phyloP scores from a whole-genome alignment of 768 basidiomycete genomes.

The Suillus fuscotomentosus region DNA sequence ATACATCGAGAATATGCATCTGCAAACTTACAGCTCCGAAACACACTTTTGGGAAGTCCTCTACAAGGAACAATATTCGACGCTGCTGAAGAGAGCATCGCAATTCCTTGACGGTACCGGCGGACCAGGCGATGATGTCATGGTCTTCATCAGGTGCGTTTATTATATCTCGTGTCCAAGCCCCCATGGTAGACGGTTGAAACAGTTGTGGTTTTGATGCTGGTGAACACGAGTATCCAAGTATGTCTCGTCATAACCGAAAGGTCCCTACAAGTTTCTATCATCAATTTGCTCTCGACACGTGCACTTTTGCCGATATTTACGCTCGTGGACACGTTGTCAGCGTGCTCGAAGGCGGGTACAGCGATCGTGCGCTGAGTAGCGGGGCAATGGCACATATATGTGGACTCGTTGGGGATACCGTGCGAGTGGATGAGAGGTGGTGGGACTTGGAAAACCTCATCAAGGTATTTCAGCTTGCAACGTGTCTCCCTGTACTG shows the following conservation, averaged over 20 bases:
- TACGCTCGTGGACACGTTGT: conserved; percentile 71
- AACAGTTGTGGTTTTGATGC: conserved; percentile 92
- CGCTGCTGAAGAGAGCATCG: conserved; percentile 63
- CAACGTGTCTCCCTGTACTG: neutral
- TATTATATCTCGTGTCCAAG: neutral
- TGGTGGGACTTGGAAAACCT: conserved; percentile 75
- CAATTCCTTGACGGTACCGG: conserved; percentile 71
- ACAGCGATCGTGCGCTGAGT: conserved; percentile 84
- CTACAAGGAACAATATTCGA: conserved; percentile 64
- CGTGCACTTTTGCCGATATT: conserved; percentile 57
- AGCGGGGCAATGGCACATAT: conserved; percentile 86
- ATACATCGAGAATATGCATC: conserved; percentile 83
- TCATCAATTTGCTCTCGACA: conserved; percentile 76
- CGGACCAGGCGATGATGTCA: conserved; percentile 61
- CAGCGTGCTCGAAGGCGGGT: conserved; percentile 94
- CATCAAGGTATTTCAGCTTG: conserved; percentile 40
- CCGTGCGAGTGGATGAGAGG: conserved; percentile 31
- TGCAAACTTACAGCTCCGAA: conserved; percentile 69
- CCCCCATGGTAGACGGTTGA: neutral
- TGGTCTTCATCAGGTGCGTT: conserved; percentile 85
- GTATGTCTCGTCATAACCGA: conserved; percentile 92
- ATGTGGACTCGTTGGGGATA: conserved; percentile 50
- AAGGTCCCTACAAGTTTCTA: conserved; percentile 88
- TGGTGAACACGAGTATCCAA: conserved; percentile 84
- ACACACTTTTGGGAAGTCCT: conserved; percentile 74